phyloP scores from a whole-genome alignment of 176 grass and related monocot genomes.

The Oryza meridionalis region DNA sequence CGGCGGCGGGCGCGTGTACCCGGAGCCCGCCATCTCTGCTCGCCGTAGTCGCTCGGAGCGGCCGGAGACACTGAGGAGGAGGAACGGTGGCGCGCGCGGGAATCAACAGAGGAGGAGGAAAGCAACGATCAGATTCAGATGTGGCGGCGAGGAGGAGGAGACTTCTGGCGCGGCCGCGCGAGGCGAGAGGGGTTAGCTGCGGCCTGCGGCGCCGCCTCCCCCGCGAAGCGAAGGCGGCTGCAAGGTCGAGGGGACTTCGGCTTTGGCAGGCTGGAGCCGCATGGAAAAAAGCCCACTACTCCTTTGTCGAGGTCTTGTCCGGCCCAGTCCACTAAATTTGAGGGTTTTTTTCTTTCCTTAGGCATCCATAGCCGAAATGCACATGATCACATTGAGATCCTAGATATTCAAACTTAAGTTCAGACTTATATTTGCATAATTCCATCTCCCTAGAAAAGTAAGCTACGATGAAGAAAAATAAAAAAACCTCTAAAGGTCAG shows the following conservation, averaged over 20 bases:
- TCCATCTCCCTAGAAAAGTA: too few species aligned
- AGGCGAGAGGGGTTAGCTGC: too few species aligned
- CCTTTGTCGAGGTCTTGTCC: neutral
- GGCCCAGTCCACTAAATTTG: neutral
- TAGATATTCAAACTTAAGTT: too few species aligned
- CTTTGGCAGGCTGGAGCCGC: too few species aligned
- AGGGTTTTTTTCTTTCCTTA: too few species aligned
- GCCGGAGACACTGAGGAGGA: neutral
- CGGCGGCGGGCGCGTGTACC: slow-evolving; percentile 51
- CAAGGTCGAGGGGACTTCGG: neutral
- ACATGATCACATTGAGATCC: too few species aligned
- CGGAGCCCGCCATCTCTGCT: slow-evolving; percentile 42
- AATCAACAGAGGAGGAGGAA: neutral
- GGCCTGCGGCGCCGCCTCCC: neutral
- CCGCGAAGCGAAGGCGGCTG: neutral
- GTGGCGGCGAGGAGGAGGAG: too few species aligned
- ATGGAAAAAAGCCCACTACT: neutral
- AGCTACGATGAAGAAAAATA: too few species aligned
- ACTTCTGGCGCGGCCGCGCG: neutral
- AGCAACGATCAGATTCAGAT: neutral
- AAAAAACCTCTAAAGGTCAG: too few species aligned
- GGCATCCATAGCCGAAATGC: too few species aligned
- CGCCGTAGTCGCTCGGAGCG: neutral
- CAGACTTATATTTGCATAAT: too few species aligned
- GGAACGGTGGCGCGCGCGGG: too few species aligned